Percentiles rank a stretch among this genome's conserved stretches.
phyloP scores from a whole-genome alignment of 2,329 filamentous ascomycete species.

The Exophiala aquamarina region DNA sequence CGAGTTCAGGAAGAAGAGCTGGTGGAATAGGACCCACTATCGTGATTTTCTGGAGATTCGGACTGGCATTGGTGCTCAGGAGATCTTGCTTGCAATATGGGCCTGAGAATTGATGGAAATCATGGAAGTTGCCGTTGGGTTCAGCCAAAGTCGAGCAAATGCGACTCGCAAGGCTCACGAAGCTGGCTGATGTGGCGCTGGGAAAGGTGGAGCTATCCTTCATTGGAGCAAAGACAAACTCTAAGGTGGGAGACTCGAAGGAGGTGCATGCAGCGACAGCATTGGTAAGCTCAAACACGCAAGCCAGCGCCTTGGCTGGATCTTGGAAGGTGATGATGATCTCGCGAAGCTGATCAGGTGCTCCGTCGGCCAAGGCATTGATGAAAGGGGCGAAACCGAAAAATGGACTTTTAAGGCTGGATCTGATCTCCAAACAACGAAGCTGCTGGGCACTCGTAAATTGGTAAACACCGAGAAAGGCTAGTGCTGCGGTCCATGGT shows the following conservation, averaged over 20 bases:
- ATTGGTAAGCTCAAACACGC: background rate
- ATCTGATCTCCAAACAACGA: slow-evolving; percentile 5
- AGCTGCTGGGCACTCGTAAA: background rate
- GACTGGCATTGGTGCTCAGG: too few relatives aligned
- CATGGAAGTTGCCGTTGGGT: too few relatives aligned
- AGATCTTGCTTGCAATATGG: too few relatives aligned
- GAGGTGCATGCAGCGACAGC: background rate
- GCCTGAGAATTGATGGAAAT: too few relatives aligned
- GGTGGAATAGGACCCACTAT: too few relatives aligned
- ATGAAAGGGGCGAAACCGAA: background rate
- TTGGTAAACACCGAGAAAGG: background rate
- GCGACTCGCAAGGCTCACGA: too few relatives aligned
- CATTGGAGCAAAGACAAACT: too few relatives aligned
- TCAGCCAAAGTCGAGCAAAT: too few relatives aligned
- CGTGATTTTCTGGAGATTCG: too few relatives aligned
- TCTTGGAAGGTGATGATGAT: background rate
- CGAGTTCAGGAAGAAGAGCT: too few relatives aligned
- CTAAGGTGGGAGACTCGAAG: background rate
- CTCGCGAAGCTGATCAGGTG: background rate
- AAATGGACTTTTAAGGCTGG: background rate
- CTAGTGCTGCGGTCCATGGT: background rate
- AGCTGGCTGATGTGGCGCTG: too few relatives aligned
- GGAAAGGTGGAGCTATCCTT: too few relatives aligned
- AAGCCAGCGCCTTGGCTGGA: background rate
- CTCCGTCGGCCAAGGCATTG: background rate